Base-by-base conservation (phyloP, 192 early-diverging fungal genomes). In the Coemansia sp. region DNA sequence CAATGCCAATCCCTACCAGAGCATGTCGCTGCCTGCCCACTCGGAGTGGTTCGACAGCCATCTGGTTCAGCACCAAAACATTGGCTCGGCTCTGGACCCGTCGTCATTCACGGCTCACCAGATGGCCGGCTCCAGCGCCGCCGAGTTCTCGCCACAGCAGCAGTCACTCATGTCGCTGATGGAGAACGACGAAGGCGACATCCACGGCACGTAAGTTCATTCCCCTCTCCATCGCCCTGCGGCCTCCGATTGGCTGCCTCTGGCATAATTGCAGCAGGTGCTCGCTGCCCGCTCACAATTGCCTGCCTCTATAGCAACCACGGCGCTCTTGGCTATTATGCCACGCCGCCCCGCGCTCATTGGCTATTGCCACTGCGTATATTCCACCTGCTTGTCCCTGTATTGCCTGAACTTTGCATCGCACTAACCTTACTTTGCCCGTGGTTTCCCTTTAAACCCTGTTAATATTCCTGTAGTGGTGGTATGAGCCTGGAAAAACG, bases 401-500 rank as follows among this genome's bases (percentile, higher is more conserved):
- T 16, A 19, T 21, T 49, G 17, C 19, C 48, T 19, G n/a, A 49
- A 8, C 19, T 49, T 19, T 21, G 6, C 48, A 19, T 21, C 7
- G 17, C 19, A 49, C 16, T 19, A 49, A 49, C 48, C 48, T 21
- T 21, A n/a, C n/a, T 21, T 17, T 49, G 48, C 48, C 48, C 8
- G 16, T 57, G n/a, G 31, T 19, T 17, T 14, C 31, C 23, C 12
- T 35, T 35, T 35, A 35, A 35, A 35, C 31, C 43, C 43, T 47
- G 43, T 17, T 47, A 47, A 47, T 47, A 6, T 47, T 3, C 21
- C 4, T 49, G 48, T 49, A 49, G 48, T 19, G 12, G 17, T 17
- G 19, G 7, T 19, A 49, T 86, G 7, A 86, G 51, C 39, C 72
- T 85, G 69, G 96, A 98, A 73, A 97, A 97, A 72, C 86, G 94